Evolutionary conservation across 805 yeast species (phyloP), one percentile per base, ranked within the genome.

Genomic region (Candida sphagnicola): DNA sequence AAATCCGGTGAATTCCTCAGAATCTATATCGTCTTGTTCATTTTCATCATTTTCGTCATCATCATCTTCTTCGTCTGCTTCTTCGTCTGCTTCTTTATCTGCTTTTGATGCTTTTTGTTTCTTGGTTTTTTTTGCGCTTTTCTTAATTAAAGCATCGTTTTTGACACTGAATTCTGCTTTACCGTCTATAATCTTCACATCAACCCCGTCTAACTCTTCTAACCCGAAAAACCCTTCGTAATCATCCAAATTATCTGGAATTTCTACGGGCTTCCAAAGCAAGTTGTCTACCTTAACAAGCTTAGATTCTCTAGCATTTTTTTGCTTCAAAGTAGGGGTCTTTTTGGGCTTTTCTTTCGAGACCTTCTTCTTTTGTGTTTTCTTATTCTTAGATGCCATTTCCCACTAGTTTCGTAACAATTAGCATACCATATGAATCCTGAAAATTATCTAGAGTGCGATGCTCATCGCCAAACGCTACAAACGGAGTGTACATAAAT

Each of bases 121-220:
- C 52, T 54, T 33, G 38, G 42, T 28, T 45, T 28, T 40, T n/a
- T 42, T 35, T 13, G 30, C 40, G 3, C 17, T 37, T 8, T 39
- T 42, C 38, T 36, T 48, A 33, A 11, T 39, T 41, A 38, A 35
- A 47, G 60, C 51, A 28, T 67, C 71, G 15, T 62, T 66, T 37
- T 57, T 59, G 12, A 61, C 61, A 8, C 61, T 48, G 51, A 82
- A 84, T 38, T 75, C 75, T 0, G 83, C 80, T 36, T 69, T 64
- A 11, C 95, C 96, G 44, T 85, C 68, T 2, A 78, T 76, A 39
- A 80, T 71, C 43, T 85, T 78, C 5, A 91, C 90, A 51, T 75
- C 90, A 24, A 91, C 97, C 31, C 96, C 97, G 41, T 88, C 96
- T 36, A 93, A 73, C 57, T 91, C 98, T 58, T 91, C 99, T 25